Evolutionary conservation across 139 green algal species (phyloP).

Genomic region (Coccomyxa sp.): DNA sequence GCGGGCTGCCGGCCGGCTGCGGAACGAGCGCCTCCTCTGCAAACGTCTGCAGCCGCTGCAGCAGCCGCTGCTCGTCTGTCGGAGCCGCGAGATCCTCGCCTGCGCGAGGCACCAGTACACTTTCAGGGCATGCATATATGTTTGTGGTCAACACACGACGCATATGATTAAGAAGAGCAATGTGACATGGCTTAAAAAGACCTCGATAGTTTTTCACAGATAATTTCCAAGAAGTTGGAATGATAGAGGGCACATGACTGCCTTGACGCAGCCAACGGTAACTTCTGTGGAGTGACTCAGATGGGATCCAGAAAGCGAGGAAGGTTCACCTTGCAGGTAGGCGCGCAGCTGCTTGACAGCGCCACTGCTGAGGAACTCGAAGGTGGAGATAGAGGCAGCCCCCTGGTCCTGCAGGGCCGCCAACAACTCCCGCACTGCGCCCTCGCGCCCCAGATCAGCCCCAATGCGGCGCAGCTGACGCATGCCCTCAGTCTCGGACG

Average conservation of each 20-base stretch:
- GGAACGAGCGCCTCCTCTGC: conserved; percentile 22
- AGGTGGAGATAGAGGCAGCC: conserved; percentile 67
- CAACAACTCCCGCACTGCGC: conserved; percentile 39
- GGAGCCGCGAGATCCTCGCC: conserved; percentile 4
- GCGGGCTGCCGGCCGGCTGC: conserved; percentile 20
- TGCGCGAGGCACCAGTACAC: neutral
- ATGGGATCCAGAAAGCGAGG: too few relatives aligned
- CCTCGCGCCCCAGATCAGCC: conserved; percentile 15
- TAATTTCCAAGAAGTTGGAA: too few relatives aligned
- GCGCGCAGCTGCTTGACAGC: conserved; percentile 52
- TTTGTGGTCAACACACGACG: neutral
- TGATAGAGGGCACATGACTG: too few relatives aligned
- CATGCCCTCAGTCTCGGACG: conserved; percentile 43
- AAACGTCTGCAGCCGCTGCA: conserved; percentile 60
- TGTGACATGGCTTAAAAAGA: neutral
- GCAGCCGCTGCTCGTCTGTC: conserved; percentile 26
- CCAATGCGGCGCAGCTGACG: conserved; percentile 43
- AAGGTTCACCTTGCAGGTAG: conserved; percentile 52
- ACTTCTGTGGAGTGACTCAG: too few relatives aligned
- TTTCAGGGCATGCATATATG: conserved; percentile 4
- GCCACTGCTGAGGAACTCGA: conserved; percentile 88
- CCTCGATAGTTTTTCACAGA: too few relatives aligned
- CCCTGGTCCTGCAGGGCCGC: conserved; percentile 25
- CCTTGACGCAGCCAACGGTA: too few relatives aligned
- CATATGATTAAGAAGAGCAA: neutral